Conservation (phyloP, 257 asterid genomes). For the Scutellaria minor region DNA sequence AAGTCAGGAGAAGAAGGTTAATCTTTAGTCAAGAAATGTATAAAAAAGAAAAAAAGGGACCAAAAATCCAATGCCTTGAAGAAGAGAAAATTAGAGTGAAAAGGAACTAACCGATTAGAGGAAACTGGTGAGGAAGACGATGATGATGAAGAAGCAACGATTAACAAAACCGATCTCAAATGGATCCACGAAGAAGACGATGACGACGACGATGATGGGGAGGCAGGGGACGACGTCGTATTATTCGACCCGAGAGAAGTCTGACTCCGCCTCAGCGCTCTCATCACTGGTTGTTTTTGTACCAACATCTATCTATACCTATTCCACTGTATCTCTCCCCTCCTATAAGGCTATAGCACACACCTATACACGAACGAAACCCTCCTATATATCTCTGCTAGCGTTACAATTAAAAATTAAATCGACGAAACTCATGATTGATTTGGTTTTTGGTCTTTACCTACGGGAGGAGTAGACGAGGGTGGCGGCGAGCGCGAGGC, state of each 20-base stretch:
- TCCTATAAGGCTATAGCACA: not conserved
- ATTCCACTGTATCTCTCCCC: conserved; percentile 29
- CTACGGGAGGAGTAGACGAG: conserved; percentile 74
- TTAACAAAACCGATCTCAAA: conserved; percentile 74
- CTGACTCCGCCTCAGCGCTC: conserved; percentile 73
- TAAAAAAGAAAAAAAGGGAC: conserved; percentile 9
- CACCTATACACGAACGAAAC: conserved; percentile 21
- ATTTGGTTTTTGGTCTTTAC: conserved; percentile 41
- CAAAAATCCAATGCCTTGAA: conserved; percentile 31
- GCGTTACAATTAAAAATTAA: conserved; percentile 32
- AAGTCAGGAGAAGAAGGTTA: conserved; percentile 4
- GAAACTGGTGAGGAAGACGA: conserved; percentile 64
- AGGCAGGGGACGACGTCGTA: conserved; percentile 42
- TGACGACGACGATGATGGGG: conserved; percentile 41
- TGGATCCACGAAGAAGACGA: conserved; percentile 66
- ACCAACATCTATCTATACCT: conserved; percentile 57
- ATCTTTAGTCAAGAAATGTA: conserved; percentile 23
- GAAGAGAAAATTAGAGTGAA: conserved; percentile 32
- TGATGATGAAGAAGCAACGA: conserved; percentile 70
- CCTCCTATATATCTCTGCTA: conserved; percentile 14
- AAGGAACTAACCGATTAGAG: conserved; percentile 67
- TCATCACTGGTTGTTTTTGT: conserved; percentile 67
- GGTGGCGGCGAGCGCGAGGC: conserved; percentile 73
- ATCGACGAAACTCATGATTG: conserved; percentile 7
- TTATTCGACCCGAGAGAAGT: conserved; percentile 55